Evolutionary conservation across 257 asterid genomes (phyloP).

Genomic region (Solanum lycopersicoides): DNA sequence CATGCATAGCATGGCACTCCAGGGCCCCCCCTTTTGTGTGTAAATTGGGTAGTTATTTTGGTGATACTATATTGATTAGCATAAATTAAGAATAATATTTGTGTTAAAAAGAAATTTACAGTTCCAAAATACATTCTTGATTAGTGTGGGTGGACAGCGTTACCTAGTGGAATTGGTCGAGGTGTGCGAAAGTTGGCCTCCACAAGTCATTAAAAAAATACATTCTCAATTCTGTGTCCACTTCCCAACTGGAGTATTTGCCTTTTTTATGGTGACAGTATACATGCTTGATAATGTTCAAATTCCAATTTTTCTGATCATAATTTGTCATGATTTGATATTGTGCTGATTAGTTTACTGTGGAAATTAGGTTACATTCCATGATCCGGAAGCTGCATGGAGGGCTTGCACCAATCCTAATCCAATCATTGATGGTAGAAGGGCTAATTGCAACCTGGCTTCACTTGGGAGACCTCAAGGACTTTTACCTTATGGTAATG

Average conservation of each 20-base stretch:
- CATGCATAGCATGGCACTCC: neutral
- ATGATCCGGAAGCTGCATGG: slow-evolving; percentile 28
- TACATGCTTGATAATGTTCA: neutral
- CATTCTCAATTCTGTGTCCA: neutral
- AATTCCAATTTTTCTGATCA: neutral
- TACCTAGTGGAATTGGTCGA: too few species aligned
- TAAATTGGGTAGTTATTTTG: neutral
- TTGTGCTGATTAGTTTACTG: neutral
- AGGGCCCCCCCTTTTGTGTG: neutral
- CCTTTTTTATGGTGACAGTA: neutral
- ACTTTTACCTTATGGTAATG: slow-evolving; percentile 13
- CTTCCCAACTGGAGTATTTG: neutral
- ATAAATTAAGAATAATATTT: neutral
- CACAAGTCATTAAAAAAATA: neutral
- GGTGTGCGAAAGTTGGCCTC: too few species aligned
- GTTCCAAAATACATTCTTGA: neutral
- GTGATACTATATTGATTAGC: neutral
- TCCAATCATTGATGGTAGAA: slow-evolving; percentile 32
- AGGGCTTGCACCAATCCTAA: slow-evolving; percentile 27
- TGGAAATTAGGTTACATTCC: slow-evolving; percentile 21
- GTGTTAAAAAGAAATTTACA: neutral
- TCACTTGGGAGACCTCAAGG: slow-evolving; percentile 21
- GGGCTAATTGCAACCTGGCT: slow-evolving; percentile 32
- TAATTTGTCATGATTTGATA: neutral
- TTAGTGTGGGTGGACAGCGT: too few species aligned